Evolutionary conservation across 441 rosid genomes (phyloP).

Genomic region (Gossypium lobatum): DNA sequence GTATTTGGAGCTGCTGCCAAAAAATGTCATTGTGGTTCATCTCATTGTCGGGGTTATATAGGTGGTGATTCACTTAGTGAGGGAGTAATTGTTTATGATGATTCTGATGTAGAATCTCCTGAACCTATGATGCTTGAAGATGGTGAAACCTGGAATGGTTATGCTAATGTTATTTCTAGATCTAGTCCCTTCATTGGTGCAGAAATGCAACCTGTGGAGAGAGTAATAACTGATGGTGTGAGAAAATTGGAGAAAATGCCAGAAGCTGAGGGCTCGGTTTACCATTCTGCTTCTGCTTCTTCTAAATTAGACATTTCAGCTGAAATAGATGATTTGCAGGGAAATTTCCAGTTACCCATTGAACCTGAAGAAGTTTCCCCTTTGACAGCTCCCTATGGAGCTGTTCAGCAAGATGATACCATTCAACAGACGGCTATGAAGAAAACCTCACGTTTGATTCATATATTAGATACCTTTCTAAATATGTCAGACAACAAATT

Average conservation of each 20-base stretch:
- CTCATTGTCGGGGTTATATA: conserved; percentile 89
- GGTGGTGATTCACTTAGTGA: conserved; percentile 85
- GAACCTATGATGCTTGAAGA: conserved; percentile 79
- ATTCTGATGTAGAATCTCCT: conserved; percentile 96
- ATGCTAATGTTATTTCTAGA: conserved; percentile 20
- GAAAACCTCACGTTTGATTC: conserved; percentile 23
- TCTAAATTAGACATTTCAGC: conserved; percentile 25
- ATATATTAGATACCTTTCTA: conserved; percentile 26
- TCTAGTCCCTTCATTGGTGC: conserved; percentile 27
- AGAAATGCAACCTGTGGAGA: conserved; percentile 29
- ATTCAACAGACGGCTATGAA: conserved; percentile 35
- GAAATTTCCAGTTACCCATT: conserved; percentile 25
- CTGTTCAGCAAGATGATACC: conserved; percentile 34
- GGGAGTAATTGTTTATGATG: conserved; percentile 82
- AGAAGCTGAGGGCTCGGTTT: conserved; percentile 26
- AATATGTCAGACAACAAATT: conserved; percentile 24
- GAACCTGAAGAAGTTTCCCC: conserved; percentile 25
- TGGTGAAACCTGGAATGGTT: conserved; percentile 29
- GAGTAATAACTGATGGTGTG: conserved; percentile 21
- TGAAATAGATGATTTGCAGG: conserved; percentile 30
- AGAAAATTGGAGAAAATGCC: conserved; percentile 22
- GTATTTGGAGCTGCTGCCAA: conserved; percentile 99
- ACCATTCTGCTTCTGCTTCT: conserved; percentile 29
- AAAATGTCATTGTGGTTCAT: conserved; percentile 86
- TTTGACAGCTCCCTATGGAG: conserved; percentile 24